Base-by-base conservation (phyloP, 768 basidiomycete genomes). In the Lentinula boryana region DNA sequence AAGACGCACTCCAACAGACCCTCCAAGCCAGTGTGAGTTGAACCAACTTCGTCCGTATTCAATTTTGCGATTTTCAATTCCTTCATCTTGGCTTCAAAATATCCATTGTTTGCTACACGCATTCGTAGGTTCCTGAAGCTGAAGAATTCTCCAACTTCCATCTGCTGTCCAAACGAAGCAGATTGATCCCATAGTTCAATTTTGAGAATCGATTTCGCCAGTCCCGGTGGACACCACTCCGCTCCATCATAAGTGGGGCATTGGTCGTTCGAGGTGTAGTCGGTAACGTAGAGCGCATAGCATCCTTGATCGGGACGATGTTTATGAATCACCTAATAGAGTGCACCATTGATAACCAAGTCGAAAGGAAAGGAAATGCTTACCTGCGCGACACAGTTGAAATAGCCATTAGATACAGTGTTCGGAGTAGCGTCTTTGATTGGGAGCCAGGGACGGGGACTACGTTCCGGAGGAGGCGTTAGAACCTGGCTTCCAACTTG, bases 311-410 rank as follows among this genome's bases (percentile, higher is more conserved):
- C 66, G 60, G 75, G 23, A 38, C 61, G 52, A 53, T 78, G 74
- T 8, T 73, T 78, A 56, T 79, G 69, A 9, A 88, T 61, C 18
- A 88, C 75, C 87, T 88, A 59, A 10, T 38, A 31, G 15, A 23
- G 27, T 40, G 15, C 32, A 43, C 13, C 23, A 53, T 40, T 56
- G 33, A 46, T 46, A 57, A 27, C 16, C 54, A 6, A 53, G 23
- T 38, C 33, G 27, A 15, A 35, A 15, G 36, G 36, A 52, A 41
- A 7, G 21, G 6, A 56, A 33, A 43, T 10, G 54, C 75, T 64
- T 63, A 86, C 87, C 76, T 87, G 82, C 15, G 85, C 75, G 0
- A 83, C 85, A 52, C 85, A 87, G 58, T 87, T 77, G 67, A 88
- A 87, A 68, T 78, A 88, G 1, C 83, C 82, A 21, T 62, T 54